phyloP scores from a whole-genome alignment of 352 stramenopile species.

The Phytophthora crassamura region DNA sequence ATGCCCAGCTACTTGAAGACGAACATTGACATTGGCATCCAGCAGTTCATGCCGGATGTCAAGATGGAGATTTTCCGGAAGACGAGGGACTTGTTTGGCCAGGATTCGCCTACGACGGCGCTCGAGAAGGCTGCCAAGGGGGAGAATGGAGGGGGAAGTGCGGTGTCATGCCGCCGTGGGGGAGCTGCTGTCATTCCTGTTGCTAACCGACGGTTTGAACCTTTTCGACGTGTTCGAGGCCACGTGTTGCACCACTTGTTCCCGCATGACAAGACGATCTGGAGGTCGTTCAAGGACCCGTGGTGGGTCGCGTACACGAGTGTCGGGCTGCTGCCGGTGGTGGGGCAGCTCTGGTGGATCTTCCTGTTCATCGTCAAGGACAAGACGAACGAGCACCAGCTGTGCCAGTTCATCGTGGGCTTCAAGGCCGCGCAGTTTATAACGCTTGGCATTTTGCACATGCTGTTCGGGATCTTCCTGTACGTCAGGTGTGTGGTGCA shows the following conservation, averaged over 20 bases:
- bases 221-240: conserved; percentile 60
- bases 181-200: conserved; percentile 7
- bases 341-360: conserved; percentile 92
- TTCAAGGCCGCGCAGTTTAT: conserved; percentile 94
- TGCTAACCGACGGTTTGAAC: conserved; percentile 18
- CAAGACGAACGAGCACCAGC: conserved; percentile 92
- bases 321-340: conserved; percentile 80
- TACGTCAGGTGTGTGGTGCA: conserved; percentile 81
- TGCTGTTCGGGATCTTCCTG: conserved; percentile 60
- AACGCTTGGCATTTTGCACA: conserved; percentile 81
- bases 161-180: neutral
- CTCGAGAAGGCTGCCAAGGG: conserved; percentile 14
- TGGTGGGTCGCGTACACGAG: conserved; percentile 83
- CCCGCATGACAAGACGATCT: conserved; percentile 90
- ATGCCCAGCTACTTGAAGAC: conserved; percentile 86
- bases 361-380: conserved; percentile 92
- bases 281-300: conserved; percentile 83
- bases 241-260: conserved; percentile 90
- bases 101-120: conserved; percentile 29
- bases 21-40: conserved; percentile 86
- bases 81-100: conserved; percentile 76
- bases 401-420: conserved; percentile 93
- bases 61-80: conserved; percentile 91
- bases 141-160: neutral
- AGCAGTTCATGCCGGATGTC: conserved; percentile 90